These are phyloP conservation scores for Suillus americanus DNA, from an alignment of 768 basidiomycete genomes.

Conservation along the genomic window DNA sequence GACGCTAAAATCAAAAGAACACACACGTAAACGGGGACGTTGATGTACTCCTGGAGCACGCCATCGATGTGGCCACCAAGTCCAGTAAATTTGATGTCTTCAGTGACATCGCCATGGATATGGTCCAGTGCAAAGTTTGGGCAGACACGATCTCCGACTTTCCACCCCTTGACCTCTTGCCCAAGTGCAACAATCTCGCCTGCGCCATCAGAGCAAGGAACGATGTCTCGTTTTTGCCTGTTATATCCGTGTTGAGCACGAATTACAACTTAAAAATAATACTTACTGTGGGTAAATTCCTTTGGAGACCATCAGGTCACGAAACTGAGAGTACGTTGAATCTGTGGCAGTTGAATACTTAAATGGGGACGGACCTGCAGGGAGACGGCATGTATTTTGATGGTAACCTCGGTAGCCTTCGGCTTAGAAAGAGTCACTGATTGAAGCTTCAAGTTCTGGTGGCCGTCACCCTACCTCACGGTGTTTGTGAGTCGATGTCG, in stretches of 20 bases:
- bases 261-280: conserved; percentile 26
- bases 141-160: conserved; percentile 54
- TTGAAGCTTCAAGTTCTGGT: conserved; percentile 29
- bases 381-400: conserved; percentile 58
- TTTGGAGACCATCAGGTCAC: conserved; percentile 45
- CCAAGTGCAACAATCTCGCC: conserved; percentile 54
- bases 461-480: conserved; percentile 20
- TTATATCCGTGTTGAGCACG: conserved; percentile 25
- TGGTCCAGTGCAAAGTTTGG: conserved; percentile 53
- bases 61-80: conserved; percentile 53
- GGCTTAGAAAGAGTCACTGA: conserved; percentile 30
- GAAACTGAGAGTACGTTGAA: conserved; percentile 35
- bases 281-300: conserved; percentile 39
- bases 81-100: conserved; percentile 33
- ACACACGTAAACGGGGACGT: conserved; percentile 46
- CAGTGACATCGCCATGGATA: conserved; percentile 42
- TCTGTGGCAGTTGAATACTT: background rate
- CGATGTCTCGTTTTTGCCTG: conserved; percentile 25
- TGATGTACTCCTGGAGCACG: conserved; percentile 52
- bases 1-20: background rate
- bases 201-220: conserved; percentile 50
- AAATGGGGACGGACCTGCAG: conserved; percentile 37
- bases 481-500: background rate
- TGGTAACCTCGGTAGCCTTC: conserved; percentile 49
- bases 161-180: conserved; percentile 43